phyloP scores from a whole-genome alignment of 306 rosid species.

The Castanospermum australe region DNA sequence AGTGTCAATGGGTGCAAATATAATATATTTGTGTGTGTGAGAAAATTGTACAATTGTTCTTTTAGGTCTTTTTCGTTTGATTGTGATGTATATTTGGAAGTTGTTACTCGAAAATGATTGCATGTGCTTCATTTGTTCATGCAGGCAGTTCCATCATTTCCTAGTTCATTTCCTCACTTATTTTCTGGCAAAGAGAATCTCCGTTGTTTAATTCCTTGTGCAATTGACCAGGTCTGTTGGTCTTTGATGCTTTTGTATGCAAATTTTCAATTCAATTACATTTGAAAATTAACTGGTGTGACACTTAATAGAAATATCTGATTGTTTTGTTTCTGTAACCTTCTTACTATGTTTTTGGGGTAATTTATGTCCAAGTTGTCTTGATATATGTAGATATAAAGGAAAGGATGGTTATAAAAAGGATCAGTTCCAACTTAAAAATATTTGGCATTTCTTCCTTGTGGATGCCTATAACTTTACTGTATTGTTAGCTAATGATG shows the following conservation, averaged over 20 bases:
- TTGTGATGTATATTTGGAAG: constrained; percentile 13
- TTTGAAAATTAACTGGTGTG: constrained; percentile 1
- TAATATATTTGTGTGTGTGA: background rate
- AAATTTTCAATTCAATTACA: background rate
- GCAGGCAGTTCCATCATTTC: constrained; percentile 98
- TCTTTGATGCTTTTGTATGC: constrained; percentile 3
- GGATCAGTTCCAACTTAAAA: background rate
- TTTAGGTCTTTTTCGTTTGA: constrained; percentile 10
- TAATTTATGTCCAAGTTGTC: constrained; percentile 13
- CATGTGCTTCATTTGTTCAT: constrained; percentile 27
- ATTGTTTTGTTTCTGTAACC: constrained; percentile 11
- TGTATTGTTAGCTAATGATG: background rate
- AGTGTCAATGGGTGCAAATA: background rate
- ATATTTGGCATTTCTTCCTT: background rate
- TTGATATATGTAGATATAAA: background rate
- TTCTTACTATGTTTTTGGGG: background rate
- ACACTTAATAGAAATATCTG: background rate
- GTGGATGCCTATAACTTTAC: background rate
- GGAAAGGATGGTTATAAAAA: constrained; percentile 1
- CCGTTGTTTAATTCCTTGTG: constrained; percentile 95
- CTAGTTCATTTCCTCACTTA: constrained; percentile 95
- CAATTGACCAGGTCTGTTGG: constrained; percentile 81
- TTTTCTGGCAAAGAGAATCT: constrained; percentile 73
- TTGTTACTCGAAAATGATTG: constrained; percentile 26
- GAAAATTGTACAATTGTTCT: background rate